Base-by-base conservation (phyloP, 2,329 filamentous ascomycete genomes). In the Allantophomopsis lycopodina region DNA sequence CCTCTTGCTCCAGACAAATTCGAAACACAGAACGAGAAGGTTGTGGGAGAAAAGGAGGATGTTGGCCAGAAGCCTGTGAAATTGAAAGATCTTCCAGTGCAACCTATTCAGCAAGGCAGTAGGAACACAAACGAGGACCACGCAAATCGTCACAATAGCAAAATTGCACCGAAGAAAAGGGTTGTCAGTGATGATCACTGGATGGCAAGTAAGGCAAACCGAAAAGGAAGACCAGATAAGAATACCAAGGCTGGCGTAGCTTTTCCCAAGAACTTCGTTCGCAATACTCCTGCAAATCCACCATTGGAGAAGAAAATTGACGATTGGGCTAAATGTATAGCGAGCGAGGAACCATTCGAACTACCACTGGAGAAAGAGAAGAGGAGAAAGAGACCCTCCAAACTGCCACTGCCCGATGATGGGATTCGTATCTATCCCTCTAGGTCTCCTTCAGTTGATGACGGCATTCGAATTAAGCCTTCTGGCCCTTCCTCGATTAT, bases 131-230 rank as follows among this genome's bases (percentile, higher is more conserved):
- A 28, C 8, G 23, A 12, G 23, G 23, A 28, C 23, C 4, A 6
- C 23, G 11, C 23, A 28, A 10, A 28, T 28, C 23, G 7, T 10
- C 23, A 10, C 13, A 42, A 20, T 16, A 28, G 35, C 5, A 40
- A 39, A 16, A 39, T 18, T 16, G 44, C 49, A 13, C 89, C 89
- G 13, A 87, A 85, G 62, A 95, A 94, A 68, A 76, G 88, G 46
- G 85, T 96, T 40, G 76, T 95, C 44, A 95, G 88, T 56, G 89
- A 96, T 61, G 82, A 83, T 40, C 84, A 94, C 61, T 96, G 89
- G 83, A 76, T 76, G 60, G 7, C 30, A 17, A 34, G 36, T 7
- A 38, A 38, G 21, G 15, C 20, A 10, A 10, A n/a, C 23, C 14
- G 14, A 21, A 32, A 28, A 28, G 36, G n/a, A 32, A 30, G 23